Evolutionary conservation across 2,329 filamentous ascomycete genomes (phyloP), one percentile per base, ranked within the genome.

Genomic region (Penicillium nordicum): DNA sequence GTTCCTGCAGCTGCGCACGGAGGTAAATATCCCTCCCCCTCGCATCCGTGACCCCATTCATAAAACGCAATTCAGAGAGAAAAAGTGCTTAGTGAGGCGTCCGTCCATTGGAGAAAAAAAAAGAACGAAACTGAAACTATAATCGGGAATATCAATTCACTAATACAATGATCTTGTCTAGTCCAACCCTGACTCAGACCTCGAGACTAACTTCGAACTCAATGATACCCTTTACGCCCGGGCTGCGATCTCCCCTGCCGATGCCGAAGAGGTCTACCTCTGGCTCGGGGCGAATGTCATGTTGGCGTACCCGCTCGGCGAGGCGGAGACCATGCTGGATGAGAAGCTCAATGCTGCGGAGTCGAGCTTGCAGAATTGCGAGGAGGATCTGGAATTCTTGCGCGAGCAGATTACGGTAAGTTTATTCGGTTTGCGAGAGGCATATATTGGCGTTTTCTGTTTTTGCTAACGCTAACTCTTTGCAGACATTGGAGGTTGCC

Each of bases 281-380:
- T 99, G 94, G 94, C 82, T 99, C n/a, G 94, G 94, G 34, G 93
- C 94, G 55, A 99, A 99, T 68, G 92, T 97, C 46, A 99, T 99
- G 94, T 81, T 99, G 57, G 86, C 94, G 49, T 99, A 99, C 72
- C 90, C 92, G 4, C 87, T 97, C 60, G 84, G 86, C 16, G 94
- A 97, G 76, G 94, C 94, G 0, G 86, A 93, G 76, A 79, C 81
- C 42, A 82, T 99, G 63, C 80, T 99, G 54, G 78, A 83, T 43
- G 85, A 86, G 14, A 97, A 96, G 75, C 78, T 96, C 21, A 78
- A 81, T 29, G 88, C 90, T 9, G 94, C 94, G 1, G 88, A 92
- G 74, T 81, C 84, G 69, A 96, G 87, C 69, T 76, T 96, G 64
- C 78, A 79, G n/a, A 93, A 96, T 67, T 97, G 92, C 71, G 92